These are phyloP conservation scores for Delitschia confertaspora DNA, from an alignment of 495 filamentous ascomycete species.

Conservation along the genomic window DNA sequence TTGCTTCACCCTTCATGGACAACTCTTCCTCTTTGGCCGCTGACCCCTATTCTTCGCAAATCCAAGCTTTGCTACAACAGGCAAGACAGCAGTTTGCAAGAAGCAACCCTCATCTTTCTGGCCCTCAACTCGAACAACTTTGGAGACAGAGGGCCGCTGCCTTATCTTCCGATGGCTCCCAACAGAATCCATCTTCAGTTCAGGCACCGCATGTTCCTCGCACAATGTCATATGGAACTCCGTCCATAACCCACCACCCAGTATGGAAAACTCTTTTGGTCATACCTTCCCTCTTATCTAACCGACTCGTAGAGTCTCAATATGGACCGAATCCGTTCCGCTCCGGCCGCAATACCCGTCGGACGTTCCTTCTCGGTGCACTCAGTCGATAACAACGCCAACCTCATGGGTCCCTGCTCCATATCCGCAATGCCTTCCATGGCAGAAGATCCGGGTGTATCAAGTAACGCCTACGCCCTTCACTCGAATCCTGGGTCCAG, in stretches of 20 bases:
- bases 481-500: background rate
- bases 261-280: slow-evolving; percentile 25
- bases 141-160: slow-evolving; percentile 4
- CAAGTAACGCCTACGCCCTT: slow-evolving; percentile 14
- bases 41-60: no score
- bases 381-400: slow-evolving; percentile 3
- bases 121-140: slow-evolving; percentile 8
- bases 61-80: no score
- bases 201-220: slow-evolving; percentile 15
- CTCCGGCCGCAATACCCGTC: slow-evolving; percentile 13
- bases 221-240: slow-evolving; percentile 16
- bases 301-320: slow-evolving; percentile 4
- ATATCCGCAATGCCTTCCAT: slow-evolving; percentile 5
- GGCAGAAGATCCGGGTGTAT: slow-evolving; percentile 10
- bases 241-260: slow-evolving; percentile 1
- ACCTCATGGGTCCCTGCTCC: slow-evolving; percentile 1
- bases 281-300: slow-evolving; percentile 5
- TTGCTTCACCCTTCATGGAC: no score
- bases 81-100: slow-evolving; percentile 13
- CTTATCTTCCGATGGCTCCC: slow-evolving; percentile 3
- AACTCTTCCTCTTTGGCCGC: no score
- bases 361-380: slow-evolving; percentile 4
- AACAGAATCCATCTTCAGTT: background rate
- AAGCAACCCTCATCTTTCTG: slow-evolving; percentile 8
- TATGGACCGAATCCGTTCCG: slow-evolving; percentile 21